phyloP scores from a whole-genome alignment of 768 basidiomycete genomes.

The Leucocoprinus birnbaumii region DNA sequence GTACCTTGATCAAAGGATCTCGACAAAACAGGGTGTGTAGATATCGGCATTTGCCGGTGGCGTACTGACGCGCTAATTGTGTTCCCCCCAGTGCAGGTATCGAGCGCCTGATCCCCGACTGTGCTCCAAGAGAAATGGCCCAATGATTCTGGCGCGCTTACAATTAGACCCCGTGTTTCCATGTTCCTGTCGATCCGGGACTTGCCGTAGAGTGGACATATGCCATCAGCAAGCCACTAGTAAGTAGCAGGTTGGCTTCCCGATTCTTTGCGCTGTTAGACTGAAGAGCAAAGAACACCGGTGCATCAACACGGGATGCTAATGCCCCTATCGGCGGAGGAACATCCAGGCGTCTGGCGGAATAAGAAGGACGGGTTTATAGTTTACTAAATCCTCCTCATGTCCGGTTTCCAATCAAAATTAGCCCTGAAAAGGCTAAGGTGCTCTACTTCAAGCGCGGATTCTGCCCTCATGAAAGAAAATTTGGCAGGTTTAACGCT shows the following conservation, averaged over 20 bases:
- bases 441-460: background rate
- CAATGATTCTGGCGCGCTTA: too few relatives aligned
- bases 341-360: background rate
- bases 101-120: too few relatives aligned
- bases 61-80: too few relatives aligned
- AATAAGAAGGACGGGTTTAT: background rate
- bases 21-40: too few relatives aligned
- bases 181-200: background rate
- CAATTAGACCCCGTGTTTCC: too few relatives aligned
- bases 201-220: background rate
- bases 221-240: too few relatives aligned
- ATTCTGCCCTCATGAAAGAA: background rate
- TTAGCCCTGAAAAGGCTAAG: slow-evolving; percentile 1
- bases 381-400: background rate
- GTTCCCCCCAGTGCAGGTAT: too few relatives aligned
- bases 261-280: too few relatives aligned
- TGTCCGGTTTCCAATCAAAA: background rate
- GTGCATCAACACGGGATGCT: background rate
- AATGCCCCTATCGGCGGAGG: background rate
- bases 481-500: background rate
- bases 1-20: too few relatives aligned
- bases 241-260: too few relatives aligned
- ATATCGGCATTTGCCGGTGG: too few relatives aligned
- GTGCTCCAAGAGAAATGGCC: too few relatives aligned
- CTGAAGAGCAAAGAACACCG: background rate